phyloP scores from a whole-genome alignment of 345 rosid species.

The Atalantia buxifolia region DNA sequence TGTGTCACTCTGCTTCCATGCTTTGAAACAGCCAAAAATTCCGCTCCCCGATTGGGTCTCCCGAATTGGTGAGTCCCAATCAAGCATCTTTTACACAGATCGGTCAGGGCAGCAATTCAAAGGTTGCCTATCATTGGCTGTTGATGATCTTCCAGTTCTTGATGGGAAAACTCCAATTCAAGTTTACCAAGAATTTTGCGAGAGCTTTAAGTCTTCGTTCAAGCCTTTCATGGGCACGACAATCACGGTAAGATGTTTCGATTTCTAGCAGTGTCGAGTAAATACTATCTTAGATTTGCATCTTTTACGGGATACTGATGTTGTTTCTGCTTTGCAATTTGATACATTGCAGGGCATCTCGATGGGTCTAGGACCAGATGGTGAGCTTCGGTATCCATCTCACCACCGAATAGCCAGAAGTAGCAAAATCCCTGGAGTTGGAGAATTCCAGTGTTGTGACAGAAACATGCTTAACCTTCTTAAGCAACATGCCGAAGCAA shows the following conservation, averaged over 20 bases:
- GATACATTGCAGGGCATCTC: slow-evolving; percentile 64
- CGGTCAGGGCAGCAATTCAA: slow-evolving; percentile 48
- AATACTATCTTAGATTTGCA: not conserved
- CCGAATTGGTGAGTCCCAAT: slow-evolving; percentile 47
- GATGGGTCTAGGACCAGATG: slow-evolving; percentile 84
- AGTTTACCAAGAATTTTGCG: slow-evolving; percentile 64
- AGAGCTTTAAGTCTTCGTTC: slow-evolving; percentile 75
- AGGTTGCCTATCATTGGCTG: slow-evolving; percentile 72
- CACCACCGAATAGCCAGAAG: slow-evolving; percentile 27
- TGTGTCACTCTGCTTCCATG: slow-evolving; percentile 73
- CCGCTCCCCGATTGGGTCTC: slow-evolving; percentile 78
- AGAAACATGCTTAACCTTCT: slow-evolving; percentile 68
- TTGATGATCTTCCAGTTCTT: slow-evolving; percentile 73
- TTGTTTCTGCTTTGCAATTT: slow-evolving; percentile 1
- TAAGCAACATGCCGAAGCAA: slow-evolving; percentile 62
- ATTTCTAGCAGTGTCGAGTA: not conserved
- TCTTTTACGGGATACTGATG: not conserved
- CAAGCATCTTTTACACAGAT: slow-evolving; percentile 56
- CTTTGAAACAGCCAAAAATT: slow-evolving; percentile 37
- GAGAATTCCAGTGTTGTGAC: slow-evolving; percentile 93
- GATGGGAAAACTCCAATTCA: slow-evolving; percentile 72
- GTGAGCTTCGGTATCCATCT: slow-evolving; percentile 85
- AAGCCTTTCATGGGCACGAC: slow-evolving; percentile 65
- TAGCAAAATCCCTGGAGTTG: slow-evolving; percentile 44
- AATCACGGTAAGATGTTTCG: slow-evolving; percentile 50